Conservation (phyloP, 345 rosid genomes). For the thale cress (Arabidopsis thaliana) region DNA sequence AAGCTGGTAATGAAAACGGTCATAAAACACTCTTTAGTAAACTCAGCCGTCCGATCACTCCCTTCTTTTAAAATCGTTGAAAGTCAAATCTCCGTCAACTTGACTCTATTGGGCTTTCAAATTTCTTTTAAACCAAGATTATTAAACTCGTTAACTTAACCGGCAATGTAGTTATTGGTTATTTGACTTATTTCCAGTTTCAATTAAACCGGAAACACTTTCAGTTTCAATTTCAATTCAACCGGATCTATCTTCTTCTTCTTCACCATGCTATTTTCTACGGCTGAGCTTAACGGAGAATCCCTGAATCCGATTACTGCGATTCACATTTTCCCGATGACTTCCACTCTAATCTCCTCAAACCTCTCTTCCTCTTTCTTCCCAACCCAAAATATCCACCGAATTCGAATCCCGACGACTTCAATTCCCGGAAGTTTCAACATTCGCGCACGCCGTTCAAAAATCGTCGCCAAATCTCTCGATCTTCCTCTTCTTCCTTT, state of each 20-base stretch:
- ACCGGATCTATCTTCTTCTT: conserved; percentile 23
- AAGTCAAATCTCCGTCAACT: too few species aligned
- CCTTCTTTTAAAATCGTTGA: too few species aligned
- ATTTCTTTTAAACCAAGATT: too few species aligned
- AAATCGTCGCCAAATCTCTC: conserved; percentile 43
- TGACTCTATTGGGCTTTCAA: too few species aligned
- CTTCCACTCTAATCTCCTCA: conserved; percentile 12
- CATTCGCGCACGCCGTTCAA: conserved; percentile 5
- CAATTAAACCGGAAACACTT: not conserved
- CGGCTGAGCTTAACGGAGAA: conserved; percentile 36
- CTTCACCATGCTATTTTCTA: not conserved
- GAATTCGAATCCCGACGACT: conserved; percentile 26
- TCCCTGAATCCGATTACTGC: not conserved
- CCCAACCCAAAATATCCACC: not conserved
- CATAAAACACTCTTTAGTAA: too few species aligned
- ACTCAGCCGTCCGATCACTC: too few species aligned
- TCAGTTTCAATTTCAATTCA: too few species aligned
- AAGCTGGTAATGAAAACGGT: too few species aligned
- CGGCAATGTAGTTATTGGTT: not conserved
- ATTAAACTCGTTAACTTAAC: too few species aligned
- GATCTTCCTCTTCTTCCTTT: conserved; percentile 73
- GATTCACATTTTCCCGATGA: conserved; percentile 21
- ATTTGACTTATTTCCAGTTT: not conserved
- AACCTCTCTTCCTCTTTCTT: conserved; percentile 24
- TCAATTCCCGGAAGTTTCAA: not conserved